A percentile compares a stretch with the other conserved stretches of the same genome.
Evolutionary conservation across 2,329 filamentous ascomycete genomes (phyloP).

Genomic region (Aspergillus carbonarius): DNA sequence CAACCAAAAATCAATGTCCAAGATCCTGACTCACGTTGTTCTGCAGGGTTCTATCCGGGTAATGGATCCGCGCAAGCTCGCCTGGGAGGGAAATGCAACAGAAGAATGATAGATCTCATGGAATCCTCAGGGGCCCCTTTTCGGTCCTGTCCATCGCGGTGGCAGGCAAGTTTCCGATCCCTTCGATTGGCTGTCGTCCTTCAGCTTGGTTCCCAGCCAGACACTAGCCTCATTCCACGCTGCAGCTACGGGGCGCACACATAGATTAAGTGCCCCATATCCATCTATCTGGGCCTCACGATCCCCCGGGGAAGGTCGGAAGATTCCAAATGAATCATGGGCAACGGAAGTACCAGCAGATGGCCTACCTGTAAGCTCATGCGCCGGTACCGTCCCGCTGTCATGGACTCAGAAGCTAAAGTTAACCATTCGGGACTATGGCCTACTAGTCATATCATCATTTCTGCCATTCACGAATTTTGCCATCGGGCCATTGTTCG

Average conservation of each 20-base stretch:
- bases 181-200: background rate
- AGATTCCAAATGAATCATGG: conserved; percentile 3
- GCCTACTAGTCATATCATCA: background rate
- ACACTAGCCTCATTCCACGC: background rate
- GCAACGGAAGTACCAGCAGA: conserved; percentile 1
- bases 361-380: background rate
- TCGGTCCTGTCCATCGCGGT: background rate
- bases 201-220: background rate
- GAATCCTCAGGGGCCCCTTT: conserved; percentile 4
- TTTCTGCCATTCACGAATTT: background rate
- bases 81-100: conserved; percentile 4
- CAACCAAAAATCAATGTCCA: conserved; percentile 8
- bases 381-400: conserved; percentile 6
- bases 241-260: background rate
- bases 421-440: conserved; percentile 2
- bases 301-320: conserved; percentile 6
- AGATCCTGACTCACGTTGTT: conserved; percentile 16
- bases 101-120: conserved; percentile 18
- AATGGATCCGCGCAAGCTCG: conserved; percentile 4
- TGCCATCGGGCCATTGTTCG: background rate
- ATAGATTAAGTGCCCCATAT: background rate
- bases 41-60: conserved; percentile 12
- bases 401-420: conserved; percentile 7
- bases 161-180: background rate
- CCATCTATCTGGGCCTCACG: background rate